Conservation (phyloP, 495 filamentous ascomycete genomes). For the Neurospora sp. region DNA sequence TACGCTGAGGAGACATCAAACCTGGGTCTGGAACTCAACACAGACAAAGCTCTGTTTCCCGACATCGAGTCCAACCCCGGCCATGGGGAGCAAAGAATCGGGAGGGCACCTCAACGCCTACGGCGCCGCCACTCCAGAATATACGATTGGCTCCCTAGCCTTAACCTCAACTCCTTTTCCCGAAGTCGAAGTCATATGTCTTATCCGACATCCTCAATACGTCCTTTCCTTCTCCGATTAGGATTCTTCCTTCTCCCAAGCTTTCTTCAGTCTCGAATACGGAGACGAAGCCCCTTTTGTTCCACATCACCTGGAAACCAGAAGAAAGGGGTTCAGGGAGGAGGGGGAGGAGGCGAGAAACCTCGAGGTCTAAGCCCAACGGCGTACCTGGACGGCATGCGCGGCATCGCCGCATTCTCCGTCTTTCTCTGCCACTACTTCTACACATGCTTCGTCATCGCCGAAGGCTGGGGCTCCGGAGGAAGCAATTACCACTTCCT, state of each 20-base stretch:
- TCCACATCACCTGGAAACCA: not conserved
- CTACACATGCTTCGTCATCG: slow-evolving; percentile 34
- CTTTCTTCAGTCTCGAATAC: slow-evolving; percentile 23
- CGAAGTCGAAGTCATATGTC: not conserved
- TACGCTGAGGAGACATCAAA: not conserved
- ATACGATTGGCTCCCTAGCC: not conserved
- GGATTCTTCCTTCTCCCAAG: slow-evolving; percentile 27
- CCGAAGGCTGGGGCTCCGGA: slow-evolving; percentile 27
- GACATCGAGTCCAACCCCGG: not conserved
- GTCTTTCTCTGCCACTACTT: slow-evolving; percentile 46
- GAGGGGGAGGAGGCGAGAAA: not conserved
- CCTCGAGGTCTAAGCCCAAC: slow-evolving; percentile 27
- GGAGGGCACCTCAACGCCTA: not conserved
- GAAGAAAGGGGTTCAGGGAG: slow-evolving; percentile 3
- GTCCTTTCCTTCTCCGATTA: slow-evolving; percentile 12
- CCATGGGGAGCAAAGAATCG: not conserved
- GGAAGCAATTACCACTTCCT: slow-evolving; percentile 33
- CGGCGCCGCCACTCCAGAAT: not conserved
- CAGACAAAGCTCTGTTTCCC: not conserved
- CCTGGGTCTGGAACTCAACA: not conserved
- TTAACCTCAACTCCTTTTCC: not conserved
- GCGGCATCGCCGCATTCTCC: slow-evolving; percentile 47
- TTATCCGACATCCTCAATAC: not conserved
- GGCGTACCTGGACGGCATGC: slow-evolving; percentile 47
- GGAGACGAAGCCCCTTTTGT: not conserved